These are phyloP conservation scores for Turritis glabra DNA, from an alignment of 345 rosid genomes.

Conservation along the genomic window DNA sequence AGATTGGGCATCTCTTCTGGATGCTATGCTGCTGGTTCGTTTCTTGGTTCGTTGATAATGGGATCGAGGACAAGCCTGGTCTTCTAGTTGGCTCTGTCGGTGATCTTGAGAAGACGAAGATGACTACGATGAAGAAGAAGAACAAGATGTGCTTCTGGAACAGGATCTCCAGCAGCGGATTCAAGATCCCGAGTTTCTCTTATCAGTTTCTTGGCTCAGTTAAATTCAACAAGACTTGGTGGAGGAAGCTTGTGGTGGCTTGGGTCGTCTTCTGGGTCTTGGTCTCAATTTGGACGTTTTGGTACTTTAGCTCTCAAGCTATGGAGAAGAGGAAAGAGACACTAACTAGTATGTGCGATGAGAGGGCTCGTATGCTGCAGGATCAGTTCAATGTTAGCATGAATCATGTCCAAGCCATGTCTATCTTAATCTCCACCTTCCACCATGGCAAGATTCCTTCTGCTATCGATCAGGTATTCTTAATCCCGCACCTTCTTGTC, in stretches of 20 bases:
- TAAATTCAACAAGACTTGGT: conserved; percentile 54
- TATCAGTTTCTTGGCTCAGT: conserved; percentile 62
- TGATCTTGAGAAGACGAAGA: conserved; percentile 36
- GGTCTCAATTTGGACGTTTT: conserved; percentile 54
- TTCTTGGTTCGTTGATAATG: conserved; percentile 63
- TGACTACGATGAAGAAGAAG: conserved; percentile 40
- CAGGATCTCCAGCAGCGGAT: conserved; percentile 13
- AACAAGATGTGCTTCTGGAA: conserved; percentile 60
- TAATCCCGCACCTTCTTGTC: not conserved
- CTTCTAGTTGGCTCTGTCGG: conserved; percentile 58
- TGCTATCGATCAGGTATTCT: conserved; percentile 86
- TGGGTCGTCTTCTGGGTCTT: conserved; percentile 66
- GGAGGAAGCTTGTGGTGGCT: conserved; percentile 57
- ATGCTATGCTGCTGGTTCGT: conserved; percentile 81
- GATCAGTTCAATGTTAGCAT: conserved; percentile 98
- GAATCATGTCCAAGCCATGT: conserved; percentile 98
- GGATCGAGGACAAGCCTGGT: conserved; percentile 49
- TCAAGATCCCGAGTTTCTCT: conserved; percentile 60
- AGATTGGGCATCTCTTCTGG: conserved; percentile 83
- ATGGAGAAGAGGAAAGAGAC: conserved; percentile 80
- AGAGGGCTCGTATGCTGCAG: conserved; percentile 96
- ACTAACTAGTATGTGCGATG: conserved; percentile 87
- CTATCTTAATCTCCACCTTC: conserved; percentile 89
- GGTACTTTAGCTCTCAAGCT: conserved; percentile 68
- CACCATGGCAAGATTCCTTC: conserved; percentile 92